A percentile compares a stretch with the other conserved stretches of the same genome.
phyloP scores from a whole-genome alignment of 495 filamentous ascomycete species.

The Beverwykella pulmonaria region DNA sequence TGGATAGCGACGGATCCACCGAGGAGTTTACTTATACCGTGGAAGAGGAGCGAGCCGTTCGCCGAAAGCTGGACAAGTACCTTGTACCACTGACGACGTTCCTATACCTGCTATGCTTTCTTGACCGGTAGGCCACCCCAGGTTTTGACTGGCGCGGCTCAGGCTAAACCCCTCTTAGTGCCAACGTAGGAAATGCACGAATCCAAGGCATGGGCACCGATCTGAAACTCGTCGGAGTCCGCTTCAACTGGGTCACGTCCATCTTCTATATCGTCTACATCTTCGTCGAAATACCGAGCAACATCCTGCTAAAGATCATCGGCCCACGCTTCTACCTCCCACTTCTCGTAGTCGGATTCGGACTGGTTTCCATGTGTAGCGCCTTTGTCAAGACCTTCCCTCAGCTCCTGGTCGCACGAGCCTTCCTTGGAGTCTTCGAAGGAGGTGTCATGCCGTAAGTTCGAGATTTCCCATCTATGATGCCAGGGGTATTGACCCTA shows the following conservation, averaged over 20 bases:
- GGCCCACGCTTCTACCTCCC: slow-evolving; percentile 35
- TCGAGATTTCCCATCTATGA: neutral
- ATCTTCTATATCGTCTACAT: slow-evolving; percentile 40
- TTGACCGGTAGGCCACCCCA: slow-evolving; percentile 51
- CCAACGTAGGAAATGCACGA: slow-evolving; percentile 54
- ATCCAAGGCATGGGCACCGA: slow-evolving; percentile 62
- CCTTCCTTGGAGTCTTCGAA: slow-evolving; percentile 45
- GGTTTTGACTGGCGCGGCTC: neutral
- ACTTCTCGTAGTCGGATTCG: slow-evolving; percentile 55
- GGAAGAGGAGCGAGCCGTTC: slow-evolving; percentile 55
- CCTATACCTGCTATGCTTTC: slow-evolving; percentile 63
- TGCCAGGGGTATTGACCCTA: neutral
- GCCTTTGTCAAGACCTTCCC: slow-evolving; percentile 51
- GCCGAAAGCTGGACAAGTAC: slow-evolving; percentile 57
- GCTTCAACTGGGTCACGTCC: slow-evolving; percentile 60
- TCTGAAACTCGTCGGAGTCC: slow-evolving; percentile 53
- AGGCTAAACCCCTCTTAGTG: slow-evolving; percentile 8
- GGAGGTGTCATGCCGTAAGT: slow-evolving; percentile 37
- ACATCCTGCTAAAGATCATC: slow-evolving; percentile 35
- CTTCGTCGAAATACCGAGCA: slow-evolving; percentile 37
- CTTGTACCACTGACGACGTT: slow-evolving; percentile 57
- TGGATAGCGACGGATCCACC: slow-evolving; percentile 18
- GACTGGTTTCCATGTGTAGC: slow-evolving; percentile 50
- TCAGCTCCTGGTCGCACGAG: slow-evolving; percentile 46
- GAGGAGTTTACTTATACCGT: slow-evolving; percentile 35